phyloP scores from a whole-genome alignment of 2,329 filamentous ascomycete species.

The Pseudopithomyces maydicus region DNA sequence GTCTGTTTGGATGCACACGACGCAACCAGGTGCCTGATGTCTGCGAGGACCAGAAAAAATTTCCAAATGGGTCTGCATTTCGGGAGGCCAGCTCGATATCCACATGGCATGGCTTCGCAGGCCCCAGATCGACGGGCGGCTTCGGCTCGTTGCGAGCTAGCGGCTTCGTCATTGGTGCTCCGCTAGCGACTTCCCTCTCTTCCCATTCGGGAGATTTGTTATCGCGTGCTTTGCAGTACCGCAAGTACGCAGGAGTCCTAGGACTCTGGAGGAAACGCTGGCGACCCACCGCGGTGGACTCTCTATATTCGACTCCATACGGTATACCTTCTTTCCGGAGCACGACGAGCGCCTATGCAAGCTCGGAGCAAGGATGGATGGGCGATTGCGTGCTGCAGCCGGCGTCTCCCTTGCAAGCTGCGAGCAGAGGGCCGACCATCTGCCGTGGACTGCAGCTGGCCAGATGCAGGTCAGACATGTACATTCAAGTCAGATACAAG shows the following conservation, averaged over 20 bases:
- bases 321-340: too few relatives aligned
- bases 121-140: background rate
- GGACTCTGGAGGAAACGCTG: too few relatives aligned
- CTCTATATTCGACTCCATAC: too few relatives aligned
- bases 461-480: constrained; percentile 2
- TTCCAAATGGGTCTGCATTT: too few relatives aligned
- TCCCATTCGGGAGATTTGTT: background rate
- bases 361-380: constrained; percentile 5
- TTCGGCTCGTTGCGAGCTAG: constrained; percentile 4
- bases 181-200: background rate
- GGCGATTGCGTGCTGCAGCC: background rate
- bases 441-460: background rate
- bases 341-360: background rate
- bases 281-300: too few relatives aligned
- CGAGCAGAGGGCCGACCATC: background rate
- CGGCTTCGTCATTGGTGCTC: background rate
- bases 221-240: background rate
- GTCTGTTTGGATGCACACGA: background rate
- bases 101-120: background rate
- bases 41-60: too few relatives aligned
- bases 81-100: too few relatives aligned
- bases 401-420: background rate
- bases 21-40: too few relatives aligned
- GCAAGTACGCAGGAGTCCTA: too few relatives aligned
- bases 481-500: background rate